phyloP scores from a whole-genome alignment of 202 grass and related monocot species.

The Sporobolus alterniflorus region DNA sequence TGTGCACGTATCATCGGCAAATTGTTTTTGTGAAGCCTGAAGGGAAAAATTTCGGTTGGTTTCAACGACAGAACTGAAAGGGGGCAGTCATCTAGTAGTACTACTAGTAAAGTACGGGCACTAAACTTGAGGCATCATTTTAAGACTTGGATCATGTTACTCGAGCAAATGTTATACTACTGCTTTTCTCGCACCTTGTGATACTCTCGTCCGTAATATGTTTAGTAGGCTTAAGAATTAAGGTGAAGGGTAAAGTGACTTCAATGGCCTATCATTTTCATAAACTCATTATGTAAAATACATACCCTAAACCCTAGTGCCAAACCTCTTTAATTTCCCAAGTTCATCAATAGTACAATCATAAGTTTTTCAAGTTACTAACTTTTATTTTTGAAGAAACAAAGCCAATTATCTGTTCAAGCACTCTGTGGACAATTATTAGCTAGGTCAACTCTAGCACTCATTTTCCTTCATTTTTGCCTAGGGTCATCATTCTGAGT shows the following conservation, averaged over 20 bases:
- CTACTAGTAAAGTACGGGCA: not conserved
- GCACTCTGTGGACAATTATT: slow-evolving; percentile 4
- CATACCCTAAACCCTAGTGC: no score
- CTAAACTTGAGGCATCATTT: not conserved
- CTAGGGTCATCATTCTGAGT: not conserved
- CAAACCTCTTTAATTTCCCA: no score
- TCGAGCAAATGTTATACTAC: not conserved
- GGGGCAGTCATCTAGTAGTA: not conserved
- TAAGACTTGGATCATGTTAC: not conserved
- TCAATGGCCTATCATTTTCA: no score
- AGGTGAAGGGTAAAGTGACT: no score
- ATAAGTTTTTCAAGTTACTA: no score
- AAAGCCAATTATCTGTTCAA: slow-evolving; percentile 4
- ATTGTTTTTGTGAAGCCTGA: not conserved
- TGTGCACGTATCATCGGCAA: not conserved
- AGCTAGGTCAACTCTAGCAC: not conserved
- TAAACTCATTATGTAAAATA: no score
- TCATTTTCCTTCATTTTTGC: not conserved
- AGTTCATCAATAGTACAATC: no score
- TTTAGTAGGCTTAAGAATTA: no score
- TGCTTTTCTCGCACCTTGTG: no score
- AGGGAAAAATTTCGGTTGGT: not conserved
- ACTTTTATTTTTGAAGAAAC: not conserved
- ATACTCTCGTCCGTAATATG: not conserved
- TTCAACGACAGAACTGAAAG: not conserved